Evolutionary conservation across 805 yeast genomes (phyloP).

Genomic region (Ogataea paradorogensis): DNA sequence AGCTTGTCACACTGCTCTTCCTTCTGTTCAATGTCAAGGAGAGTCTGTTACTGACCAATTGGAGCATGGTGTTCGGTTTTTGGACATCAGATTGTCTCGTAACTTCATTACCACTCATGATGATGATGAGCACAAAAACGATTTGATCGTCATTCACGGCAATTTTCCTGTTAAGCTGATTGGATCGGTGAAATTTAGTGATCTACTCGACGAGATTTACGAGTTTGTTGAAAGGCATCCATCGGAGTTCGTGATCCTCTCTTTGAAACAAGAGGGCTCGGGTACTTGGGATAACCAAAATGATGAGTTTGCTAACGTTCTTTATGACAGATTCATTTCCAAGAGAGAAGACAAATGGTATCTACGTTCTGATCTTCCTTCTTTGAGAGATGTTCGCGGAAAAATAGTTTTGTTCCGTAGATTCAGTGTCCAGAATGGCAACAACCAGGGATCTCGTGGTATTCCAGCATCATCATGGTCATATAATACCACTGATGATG

Average conservation of each 20-base stretch:
- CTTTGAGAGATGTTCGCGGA: too few relatives aligned
- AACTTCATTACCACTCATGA: conserved; percentile 45
- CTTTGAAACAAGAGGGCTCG: conserved; percentile 73
- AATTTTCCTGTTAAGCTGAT: conserved; percentile 64
- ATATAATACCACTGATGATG: conserved; percentile 64
- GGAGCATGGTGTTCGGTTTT: conserved; percentile 67
- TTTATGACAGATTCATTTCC: conserved; percentile 42
- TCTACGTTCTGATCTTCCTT: too few relatives aligned
- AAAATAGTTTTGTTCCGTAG: too few relatives aligned
- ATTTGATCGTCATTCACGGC: conserved; percentile 69
- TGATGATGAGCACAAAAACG: conserved; percentile 40
- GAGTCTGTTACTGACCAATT: too few relatives aligned
- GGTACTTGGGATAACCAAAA: conserved; percentile 58
- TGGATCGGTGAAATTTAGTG: conserved; percentile 8
- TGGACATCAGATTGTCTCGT: conserved; percentile 65
- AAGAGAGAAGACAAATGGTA: too few relatives aligned
- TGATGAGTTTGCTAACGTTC: conserved; percentile 62
- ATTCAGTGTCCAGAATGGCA: too few relatives aligned
- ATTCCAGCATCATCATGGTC: conserved; percentile 55
- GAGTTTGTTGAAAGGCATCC: conserved; percentile 49
- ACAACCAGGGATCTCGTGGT: too few relatives aligned
- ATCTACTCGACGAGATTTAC: conserved; percentile 57
- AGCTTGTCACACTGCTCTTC: too few relatives aligned
- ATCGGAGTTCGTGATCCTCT: conserved; percentile 62
- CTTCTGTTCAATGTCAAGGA: too few relatives aligned